Conservation (phyloP, 257 asterid genomes). For the Prunella vulgaris region DNA sequence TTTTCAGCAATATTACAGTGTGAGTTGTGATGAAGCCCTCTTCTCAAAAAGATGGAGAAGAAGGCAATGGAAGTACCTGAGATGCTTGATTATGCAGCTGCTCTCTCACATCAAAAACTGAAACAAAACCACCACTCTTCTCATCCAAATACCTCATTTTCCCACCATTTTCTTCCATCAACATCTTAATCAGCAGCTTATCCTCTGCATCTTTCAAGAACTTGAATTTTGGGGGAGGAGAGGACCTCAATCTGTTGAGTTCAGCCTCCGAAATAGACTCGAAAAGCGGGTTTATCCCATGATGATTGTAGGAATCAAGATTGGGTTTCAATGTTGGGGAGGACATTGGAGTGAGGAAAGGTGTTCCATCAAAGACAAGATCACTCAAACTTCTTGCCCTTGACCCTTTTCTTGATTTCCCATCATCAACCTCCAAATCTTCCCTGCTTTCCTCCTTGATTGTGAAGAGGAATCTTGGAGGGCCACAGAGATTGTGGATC, state of each 20-base stretch:
- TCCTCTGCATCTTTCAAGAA: conserved; percentile 96
- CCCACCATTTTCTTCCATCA: conserved; percentile 49
- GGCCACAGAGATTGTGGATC: conserved; percentile 81
- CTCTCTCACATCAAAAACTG: conserved; percentile 32
- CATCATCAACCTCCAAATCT: conserved; percentile 84
- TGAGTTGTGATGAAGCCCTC: too few relatives aligned
- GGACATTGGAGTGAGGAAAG: conserved; percentile 48
- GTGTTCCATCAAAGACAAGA: conserved; percentile 34
- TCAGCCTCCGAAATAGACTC: conserved; percentile 66
- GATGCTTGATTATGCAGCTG: conserved; percentile 34
- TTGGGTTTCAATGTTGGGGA: conserved; percentile 53
- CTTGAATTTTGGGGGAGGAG: conserved; percentile 94
- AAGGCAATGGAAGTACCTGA: conserved; percentile 67
- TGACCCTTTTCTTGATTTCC: conserved; percentile 67
- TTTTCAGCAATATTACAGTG: too few relatives aligned
- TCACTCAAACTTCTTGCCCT: conserved; percentile 73
- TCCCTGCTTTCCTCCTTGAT: conserved; percentile 86
- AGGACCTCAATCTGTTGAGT: conserved; percentile 52
- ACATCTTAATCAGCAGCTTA: conserved; percentile 51
- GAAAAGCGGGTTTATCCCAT: conserved; percentile 76
- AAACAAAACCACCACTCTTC: conserved; percentile 36
- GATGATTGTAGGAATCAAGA: conserved; percentile 48
- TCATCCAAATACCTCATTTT: conserved; percentile 32
- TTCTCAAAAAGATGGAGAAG: conserved; percentile 36
- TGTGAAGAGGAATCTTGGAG: conserved; percentile 89